phyloP scores from a whole-genome alignment of 177 flowering plant species.

The Vitis hybrid region DNA sequence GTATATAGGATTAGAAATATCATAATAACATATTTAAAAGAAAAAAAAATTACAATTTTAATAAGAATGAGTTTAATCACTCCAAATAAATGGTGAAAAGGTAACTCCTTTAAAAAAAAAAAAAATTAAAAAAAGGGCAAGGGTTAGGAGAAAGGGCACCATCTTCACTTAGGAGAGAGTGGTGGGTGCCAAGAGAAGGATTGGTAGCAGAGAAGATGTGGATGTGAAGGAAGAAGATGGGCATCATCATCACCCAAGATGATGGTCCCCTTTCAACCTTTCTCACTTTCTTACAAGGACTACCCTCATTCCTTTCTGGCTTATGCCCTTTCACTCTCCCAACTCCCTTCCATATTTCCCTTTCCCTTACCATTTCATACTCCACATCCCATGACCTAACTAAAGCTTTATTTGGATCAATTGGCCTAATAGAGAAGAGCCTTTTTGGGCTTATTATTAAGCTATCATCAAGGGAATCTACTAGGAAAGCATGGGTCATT shows the following conservation, averaged over 20 bases:
- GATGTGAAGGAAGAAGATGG: slow-evolving; percentile 4
- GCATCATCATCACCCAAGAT: background rate
- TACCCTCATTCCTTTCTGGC: slow-evolving; percentile 13
- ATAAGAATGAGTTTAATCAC: no score
- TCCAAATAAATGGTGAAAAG: no score
- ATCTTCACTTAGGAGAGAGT: background rate
- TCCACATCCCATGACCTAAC: background rate
- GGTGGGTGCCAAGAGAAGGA: slow-evolving; percentile 7
- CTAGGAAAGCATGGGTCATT: background rate
- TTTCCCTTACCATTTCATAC: background rate
- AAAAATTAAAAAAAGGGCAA: no score
- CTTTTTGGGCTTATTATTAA: slow-evolving; percentile 18
- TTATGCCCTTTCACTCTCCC: background rate
- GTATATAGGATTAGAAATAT: no score
- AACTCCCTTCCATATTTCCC: background rate
- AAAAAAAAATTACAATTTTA: no score
- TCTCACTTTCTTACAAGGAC: slow-evolving; percentile 6
- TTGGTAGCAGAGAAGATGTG: slow-evolving; percentile 5
- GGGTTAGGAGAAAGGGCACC: no score
- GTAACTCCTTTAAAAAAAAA: no score
- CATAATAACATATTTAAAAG: no score
- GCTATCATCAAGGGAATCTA: slow-evolving; percentile 7
- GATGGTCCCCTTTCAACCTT: slow-evolving; percentile 2
- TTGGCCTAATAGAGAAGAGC: background rate
- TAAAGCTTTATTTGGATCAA: background rate